phyloP scores from a whole-genome alignment of 1,284 basidiomycete genomes.

The Marasmius sp. region DNA sequence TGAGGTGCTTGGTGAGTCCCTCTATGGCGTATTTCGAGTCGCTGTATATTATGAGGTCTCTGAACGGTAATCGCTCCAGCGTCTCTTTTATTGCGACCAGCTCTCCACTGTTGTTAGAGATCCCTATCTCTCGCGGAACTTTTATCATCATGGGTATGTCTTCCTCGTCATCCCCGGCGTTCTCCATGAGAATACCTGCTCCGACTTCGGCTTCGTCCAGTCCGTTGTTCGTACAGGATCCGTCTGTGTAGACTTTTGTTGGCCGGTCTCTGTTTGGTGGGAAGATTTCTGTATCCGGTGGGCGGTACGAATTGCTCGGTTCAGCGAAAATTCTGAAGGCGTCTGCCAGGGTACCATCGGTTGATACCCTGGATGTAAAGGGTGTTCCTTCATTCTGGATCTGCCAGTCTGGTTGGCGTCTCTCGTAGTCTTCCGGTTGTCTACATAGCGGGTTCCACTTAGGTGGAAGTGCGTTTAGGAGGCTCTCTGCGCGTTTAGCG shows the following conservation, averaged over 20 bases:
- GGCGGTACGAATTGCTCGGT: background rate
- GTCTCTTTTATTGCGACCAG: constrained; percentile 17
- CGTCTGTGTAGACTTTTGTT: constrained; percentile 25
- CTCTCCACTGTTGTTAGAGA: constrained; percentile 27
- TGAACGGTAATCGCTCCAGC: background rate
- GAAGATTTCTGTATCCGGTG: background rate
- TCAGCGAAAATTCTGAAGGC: constrained; percentile 18
- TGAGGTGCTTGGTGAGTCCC: constrained; percentile 13
- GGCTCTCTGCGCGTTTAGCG: background rate
- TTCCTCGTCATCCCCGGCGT: no score
- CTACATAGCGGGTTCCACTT: constrained; percentile 4
- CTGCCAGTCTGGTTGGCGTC: background rate
- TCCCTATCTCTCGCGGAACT: constrained; percentile 8
- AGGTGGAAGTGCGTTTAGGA: constrained; percentile 12
- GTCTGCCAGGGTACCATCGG: constrained; percentile 7
- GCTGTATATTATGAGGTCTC: constrained; percentile 5
- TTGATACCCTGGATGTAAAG: constrained; percentile 11
- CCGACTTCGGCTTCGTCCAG: constrained; percentile 17
- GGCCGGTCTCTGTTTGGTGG: background rate
- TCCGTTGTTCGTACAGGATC: constrained; percentile 22
- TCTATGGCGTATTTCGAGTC: constrained; percentile 18
- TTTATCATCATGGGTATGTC: no score
- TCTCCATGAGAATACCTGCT: constrained; percentile 20
- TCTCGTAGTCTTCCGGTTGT: constrained; percentile 14
- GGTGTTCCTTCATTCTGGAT: background rate